Evolutionary conservation across 2,329 filamentous ascomycete genomes (phyloP).

Genomic region (Xylariaceae sp.): DNA sequence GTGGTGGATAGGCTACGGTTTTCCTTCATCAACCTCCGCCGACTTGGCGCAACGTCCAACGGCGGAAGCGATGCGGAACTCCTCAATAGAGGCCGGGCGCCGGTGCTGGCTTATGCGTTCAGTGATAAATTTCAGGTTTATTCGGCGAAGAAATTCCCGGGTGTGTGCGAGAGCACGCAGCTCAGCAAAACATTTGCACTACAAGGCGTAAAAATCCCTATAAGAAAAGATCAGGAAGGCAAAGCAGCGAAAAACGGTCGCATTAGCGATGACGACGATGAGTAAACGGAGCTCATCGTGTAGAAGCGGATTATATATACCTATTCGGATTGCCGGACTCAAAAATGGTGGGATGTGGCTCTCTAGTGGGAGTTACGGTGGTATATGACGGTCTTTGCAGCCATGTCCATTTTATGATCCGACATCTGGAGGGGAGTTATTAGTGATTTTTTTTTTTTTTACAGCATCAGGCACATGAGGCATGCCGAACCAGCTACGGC

Average conservation of each 20-base stretch:
- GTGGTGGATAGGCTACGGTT: constrained; percentile 48
- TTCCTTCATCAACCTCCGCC: constrained; percentile 80
- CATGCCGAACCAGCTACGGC: too few relatives aligned
- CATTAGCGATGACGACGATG: constrained; percentile 46
- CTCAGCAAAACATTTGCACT: constrained; percentile 88
- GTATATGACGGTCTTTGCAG: too few relatives aligned
- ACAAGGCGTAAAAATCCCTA: constrained; percentile 95
- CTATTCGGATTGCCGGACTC: too few relatives aligned
- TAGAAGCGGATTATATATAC: too few relatives aligned
- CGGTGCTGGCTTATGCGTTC: constrained; percentile 78
- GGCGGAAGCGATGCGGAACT: constrained; percentile 36
- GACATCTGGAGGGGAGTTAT: too few relatives aligned
- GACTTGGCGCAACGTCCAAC: constrained; percentile 35
- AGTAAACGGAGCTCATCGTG: constrained; percentile 27
- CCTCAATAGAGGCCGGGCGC: constrained; percentile 70
- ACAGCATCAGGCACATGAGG: too few relatives aligned
- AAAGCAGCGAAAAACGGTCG: constrained; percentile 41
- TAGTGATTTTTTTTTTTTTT: too few relatives aligned
- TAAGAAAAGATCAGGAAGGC: constrained; percentile 66
- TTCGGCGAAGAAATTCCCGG: constrained; percentile 96
- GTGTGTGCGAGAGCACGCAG: constrained; percentile 87
- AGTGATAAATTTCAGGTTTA: constrained; percentile 89
- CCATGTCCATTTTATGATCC: too few relatives aligned
- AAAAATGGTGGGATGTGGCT: too few relatives aligned
- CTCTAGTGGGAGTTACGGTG: too few relatives aligned